Percentiles rank a stretch among this genome's conserved stretches.
Evolutionary conservation across 2,329 filamentous ascomycete species (phyloP).

Genomic region (Colletotrichum spaethianum): DNA sequence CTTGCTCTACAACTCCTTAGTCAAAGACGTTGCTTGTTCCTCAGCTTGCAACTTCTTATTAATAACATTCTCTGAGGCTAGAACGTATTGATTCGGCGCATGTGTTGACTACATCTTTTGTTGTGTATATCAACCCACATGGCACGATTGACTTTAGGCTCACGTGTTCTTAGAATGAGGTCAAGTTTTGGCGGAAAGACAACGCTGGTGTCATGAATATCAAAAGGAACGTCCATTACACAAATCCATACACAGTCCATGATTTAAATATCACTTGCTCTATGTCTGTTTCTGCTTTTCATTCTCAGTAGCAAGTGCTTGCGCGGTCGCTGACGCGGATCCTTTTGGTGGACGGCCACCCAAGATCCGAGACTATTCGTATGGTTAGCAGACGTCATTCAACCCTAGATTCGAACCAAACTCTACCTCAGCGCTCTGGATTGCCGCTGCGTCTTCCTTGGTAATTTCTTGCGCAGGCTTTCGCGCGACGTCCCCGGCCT

Average conservation of each 20-base stretch:
- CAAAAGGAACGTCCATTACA: not conserved
- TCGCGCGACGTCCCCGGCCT: conserved; percentile 48
- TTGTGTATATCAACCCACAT: not conserved
- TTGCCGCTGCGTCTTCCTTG: conserved; percentile 48
- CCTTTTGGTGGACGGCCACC: conserved; percentile 46
- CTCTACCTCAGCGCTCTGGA: conserved; percentile 48
- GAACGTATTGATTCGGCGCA: too few species aligned
- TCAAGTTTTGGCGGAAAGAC: not conserved
- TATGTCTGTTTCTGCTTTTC: conserved; percentile 35
- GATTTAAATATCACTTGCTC: not conserved
- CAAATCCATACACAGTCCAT: too few species aligned
- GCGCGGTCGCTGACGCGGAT: conserved; percentile 47
- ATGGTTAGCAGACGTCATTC: not conserved
- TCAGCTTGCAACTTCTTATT: too few species aligned
- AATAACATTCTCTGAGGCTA: too few species aligned
- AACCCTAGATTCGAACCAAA: not conserved
- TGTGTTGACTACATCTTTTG: too few species aligned
- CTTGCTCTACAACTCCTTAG: too few species aligned
- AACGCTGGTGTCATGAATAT: not conserved
- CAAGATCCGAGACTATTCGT: conserved; percentile 37
- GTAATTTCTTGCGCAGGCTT: conserved; percentile 49
- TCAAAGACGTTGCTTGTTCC: too few species aligned
- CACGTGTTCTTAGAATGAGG: not conserved
- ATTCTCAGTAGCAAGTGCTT: conserved; percentile 48
- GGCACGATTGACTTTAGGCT: not conserved